Evolutionary conservation across 345 rosid species (phyloP).

Genomic region (Populus simonii): DNA sequence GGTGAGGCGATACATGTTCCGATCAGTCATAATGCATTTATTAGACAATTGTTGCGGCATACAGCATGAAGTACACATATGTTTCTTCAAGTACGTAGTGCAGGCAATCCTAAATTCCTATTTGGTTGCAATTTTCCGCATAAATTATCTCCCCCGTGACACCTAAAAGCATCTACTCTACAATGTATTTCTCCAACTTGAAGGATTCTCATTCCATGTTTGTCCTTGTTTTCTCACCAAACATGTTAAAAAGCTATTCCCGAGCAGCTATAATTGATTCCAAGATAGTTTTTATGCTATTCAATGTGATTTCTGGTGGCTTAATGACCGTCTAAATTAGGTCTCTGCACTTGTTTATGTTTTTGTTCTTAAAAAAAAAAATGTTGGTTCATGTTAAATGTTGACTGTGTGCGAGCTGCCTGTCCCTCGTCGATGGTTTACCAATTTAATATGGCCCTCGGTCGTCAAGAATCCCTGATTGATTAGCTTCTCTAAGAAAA

Average conservation of each 20-base stretch:
- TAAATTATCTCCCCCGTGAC: background rate
- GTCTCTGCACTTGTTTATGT: background rate
- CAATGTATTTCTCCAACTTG: background rate
- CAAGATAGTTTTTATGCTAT: background rate
- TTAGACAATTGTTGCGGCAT: background rate
- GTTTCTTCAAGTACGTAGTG: background rate
- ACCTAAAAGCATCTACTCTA: background rate
- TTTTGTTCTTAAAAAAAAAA: no score
- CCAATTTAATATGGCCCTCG: background rate
- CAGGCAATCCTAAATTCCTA: background rate
- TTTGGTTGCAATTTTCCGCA: background rate
- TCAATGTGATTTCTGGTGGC: background rate
- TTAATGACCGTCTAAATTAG: no score
- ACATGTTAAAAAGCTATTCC: no score
- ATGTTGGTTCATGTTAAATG: no score
- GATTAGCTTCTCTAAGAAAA: background rate
- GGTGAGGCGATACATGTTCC: background rate
- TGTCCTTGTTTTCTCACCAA: no score
- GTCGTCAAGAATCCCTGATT: background rate
- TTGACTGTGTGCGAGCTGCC: background rate
- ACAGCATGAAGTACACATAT: background rate
- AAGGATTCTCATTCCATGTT: background rate
- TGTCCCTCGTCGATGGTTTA: background rate
- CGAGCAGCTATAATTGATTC: background rate
- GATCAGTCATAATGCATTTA: background rate